Evolutionary conservation across 176 grass and related monocot genomes (phyloP).

Genomic region (Elaeis guineensis): DNA sequence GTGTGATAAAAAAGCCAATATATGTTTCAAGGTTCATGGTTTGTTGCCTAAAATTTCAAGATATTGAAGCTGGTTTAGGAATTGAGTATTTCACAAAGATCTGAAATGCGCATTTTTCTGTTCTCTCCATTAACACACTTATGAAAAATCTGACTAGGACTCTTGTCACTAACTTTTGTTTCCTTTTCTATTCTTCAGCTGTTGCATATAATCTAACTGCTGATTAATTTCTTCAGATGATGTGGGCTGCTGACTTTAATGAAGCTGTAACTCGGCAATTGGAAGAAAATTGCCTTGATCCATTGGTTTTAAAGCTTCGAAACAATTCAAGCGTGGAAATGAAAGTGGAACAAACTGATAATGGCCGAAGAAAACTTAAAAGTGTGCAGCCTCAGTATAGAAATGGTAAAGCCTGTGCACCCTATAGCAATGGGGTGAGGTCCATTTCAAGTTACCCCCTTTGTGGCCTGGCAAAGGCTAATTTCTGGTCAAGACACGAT

Average conservation of each 20-base stretch:
- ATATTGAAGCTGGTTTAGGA: too few species aligned
- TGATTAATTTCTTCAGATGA: constrained; percentile 59
- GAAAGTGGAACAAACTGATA: constrained; percentile 38
- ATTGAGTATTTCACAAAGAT: too few species aligned
- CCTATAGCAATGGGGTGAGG: constrained; percentile 36
- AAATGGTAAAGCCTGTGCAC: constrained; percentile 44
- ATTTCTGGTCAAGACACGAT: constrained; percentile 69
- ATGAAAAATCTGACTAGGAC: too few species aligned
- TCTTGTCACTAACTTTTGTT: too few species aligned
- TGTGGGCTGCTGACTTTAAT: constrained; percentile 99
- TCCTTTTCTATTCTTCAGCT: constrained; percentile 7
- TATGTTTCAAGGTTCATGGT: too few species aligned
- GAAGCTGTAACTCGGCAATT: constrained; percentile 55
- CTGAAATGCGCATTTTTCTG: too few species aligned
- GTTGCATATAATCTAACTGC: not conserved
- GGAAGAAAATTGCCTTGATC: constrained; percentile 65
- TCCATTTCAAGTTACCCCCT: constrained; percentile 51
- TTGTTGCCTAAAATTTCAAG: too few species aligned
- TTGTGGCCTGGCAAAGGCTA: constrained; percentile 74
- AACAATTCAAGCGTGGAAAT: constrained; percentile 38
- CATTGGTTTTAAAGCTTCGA: constrained; percentile 42
- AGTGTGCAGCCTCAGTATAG: constrained; percentile 26
- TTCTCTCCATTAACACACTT: too few species aligned
- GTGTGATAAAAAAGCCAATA: too few species aligned
- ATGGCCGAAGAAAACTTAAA: constrained; percentile 57